phyloP scores from a whole-genome alignment of 345 rosid genomes.

The Salix viminalis region DNA sequence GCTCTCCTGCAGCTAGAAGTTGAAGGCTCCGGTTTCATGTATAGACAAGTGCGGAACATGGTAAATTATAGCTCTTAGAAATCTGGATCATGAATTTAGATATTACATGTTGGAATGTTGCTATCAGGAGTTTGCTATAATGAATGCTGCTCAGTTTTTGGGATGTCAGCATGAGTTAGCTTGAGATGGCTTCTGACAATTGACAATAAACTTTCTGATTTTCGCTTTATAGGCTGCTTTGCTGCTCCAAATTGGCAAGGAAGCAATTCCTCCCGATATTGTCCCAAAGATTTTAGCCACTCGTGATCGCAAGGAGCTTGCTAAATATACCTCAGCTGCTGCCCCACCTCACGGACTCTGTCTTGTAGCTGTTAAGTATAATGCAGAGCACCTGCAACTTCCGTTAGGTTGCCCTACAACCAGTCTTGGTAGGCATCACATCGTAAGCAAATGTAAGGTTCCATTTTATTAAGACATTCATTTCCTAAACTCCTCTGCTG shows the following conservation, averaged over 20 bases:
- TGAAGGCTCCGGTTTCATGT: slow-evolving; percentile 87
- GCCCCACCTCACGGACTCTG: slow-evolving; percentile 82
- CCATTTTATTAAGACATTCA: slow-evolving; percentile 31
- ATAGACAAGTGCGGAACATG: slow-evolving; percentile 92
- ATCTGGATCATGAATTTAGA: neutral
- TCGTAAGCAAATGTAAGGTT: slow-evolving; percentile 63
- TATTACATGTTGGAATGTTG: neutral
- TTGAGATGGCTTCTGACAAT: neutral
- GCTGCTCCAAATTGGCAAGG: slow-evolving; percentile 79
- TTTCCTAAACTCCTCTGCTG: neutral
- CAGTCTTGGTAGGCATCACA: slow-evolving; percentile 73
- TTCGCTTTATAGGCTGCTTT: slow-evolving; percentile 61
- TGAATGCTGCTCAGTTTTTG: neutral
- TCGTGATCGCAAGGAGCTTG: slow-evolving; percentile 70
- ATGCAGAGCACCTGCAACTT: slow-evolving; percentile 56
- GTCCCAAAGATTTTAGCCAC: slow-evolving; percentile 62
- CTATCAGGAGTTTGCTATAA: neutral
- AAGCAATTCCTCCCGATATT: slow-evolving; percentile 66
- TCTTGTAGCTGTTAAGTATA: slow-evolving; percentile 59
- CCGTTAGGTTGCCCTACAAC: slow-evolving; percentile 52
- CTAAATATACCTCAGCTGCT: slow-evolving; percentile 57
- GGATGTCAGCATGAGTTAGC: neutral
- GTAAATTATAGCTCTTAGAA: slow-evolving; percentile 28
- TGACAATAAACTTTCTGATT: neutral
- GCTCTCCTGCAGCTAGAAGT: slow-evolving; percentile 76